Evolutionary conservation across 1,139 yeast genomes (phyloP).

Genomic region (Barnettozyma hawaiiensis): DNA sequence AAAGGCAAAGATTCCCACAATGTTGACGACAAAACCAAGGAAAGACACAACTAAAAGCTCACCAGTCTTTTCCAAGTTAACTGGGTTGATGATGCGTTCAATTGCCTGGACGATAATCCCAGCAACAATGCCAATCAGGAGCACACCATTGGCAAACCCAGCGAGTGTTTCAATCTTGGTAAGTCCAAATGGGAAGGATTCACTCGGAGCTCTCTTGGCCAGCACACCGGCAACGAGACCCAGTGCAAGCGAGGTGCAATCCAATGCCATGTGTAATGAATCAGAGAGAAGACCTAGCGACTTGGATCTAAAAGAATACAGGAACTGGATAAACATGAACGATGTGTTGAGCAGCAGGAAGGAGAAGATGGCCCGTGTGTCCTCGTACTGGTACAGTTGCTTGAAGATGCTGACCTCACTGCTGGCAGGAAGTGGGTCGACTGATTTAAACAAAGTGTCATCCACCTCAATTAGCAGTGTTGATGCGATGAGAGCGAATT

Average conservation of each 20-base stretch:
- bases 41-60: constrained; percentile 81
- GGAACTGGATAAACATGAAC: constrained; percentile 89
- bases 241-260: constrained; percentile 82
- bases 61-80: constrained; percentile 70
- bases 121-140: constrained; percentile 80
- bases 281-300: constrained; percentile 89
- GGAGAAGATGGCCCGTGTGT: constrained; percentile 84
- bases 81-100: constrained; percentile 74
- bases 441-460: constrained; percentile 11
- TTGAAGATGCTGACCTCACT: constrained; percentile 23
- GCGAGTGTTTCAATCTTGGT: constrained; percentile 84
- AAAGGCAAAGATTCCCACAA: constrained; percentile 91
- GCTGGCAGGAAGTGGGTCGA: constrained; percentile 3
- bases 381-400: constrained; percentile 54
- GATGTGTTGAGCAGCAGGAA: constrained; percentile 79
- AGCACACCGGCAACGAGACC: constrained; percentile 82
- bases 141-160: constrained; percentile 90
- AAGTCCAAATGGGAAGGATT: constrained; percentile 81
- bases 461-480: constrained; percentile 19
- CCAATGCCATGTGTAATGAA: constrained; percentile 93
- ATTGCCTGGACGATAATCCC: constrained; percentile 85
- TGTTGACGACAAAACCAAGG: constrained; percentile 78
- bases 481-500: constrained; percentile 12
- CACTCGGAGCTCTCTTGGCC: constrained; percentile 54
- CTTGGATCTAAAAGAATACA: constrained; percentile 88